Evolutionary conservation across 768 basidiomycete species (phyloP).

Genomic region (Lyophyllum shimeji): DNA sequence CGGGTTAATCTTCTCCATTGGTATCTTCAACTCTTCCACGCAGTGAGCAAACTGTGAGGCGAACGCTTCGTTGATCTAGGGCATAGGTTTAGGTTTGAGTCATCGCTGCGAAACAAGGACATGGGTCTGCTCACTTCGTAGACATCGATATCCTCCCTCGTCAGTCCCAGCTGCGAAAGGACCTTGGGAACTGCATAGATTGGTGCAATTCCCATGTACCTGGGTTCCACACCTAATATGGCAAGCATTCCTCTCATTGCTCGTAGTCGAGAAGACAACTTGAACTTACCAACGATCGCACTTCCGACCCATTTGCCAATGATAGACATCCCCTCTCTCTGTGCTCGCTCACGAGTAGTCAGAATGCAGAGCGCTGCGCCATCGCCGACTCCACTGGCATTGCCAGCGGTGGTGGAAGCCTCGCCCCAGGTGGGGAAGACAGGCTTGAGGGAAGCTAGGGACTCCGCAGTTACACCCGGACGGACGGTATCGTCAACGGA

Average conservation of each 20-base stretch:
- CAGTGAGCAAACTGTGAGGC: slow-evolving; percentile 95
- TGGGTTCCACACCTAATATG: slow-evolving; percentile 65
- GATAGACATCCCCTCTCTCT: slow-evolving; percentile 63
- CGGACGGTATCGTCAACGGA: slow-evolving; percentile 88
- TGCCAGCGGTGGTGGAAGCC: slow-evolving; percentile 75
- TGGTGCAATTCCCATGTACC: slow-evolving; percentile 78
- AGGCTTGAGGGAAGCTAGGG: slow-evolving; percentile 77
- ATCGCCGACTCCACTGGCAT: slow-evolving; percentile 89
- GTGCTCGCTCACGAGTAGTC: slow-evolving; percentile 63
- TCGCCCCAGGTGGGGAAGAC: slow-evolving; percentile 83
- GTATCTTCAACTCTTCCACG: slow-evolving; percentile 74
- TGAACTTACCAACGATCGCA: slow-evolving; percentile 65
- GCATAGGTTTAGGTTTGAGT: not conserved
- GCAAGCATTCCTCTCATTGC: not conserved
- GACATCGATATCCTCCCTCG: slow-evolving; percentile 72
- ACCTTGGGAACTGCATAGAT: slow-evolving; percentile 71
- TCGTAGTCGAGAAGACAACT: not conserved
- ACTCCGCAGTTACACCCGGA: slow-evolving; percentile 76
- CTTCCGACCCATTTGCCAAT: slow-evolving; percentile 82
- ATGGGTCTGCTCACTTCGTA: slow-evolving; percentile 55
- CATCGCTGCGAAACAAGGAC: not conserved
- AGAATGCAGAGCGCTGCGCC: slow-evolving; percentile 86
- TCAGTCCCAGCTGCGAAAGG: slow-evolving; percentile 57
- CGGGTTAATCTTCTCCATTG: slow-evolving; percentile 82
- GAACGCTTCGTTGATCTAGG: slow-evolving; percentile 86